Base-by-base conservation (phyloP, 1,139 yeast species). In the Suhomyces yuchorum region DNA sequence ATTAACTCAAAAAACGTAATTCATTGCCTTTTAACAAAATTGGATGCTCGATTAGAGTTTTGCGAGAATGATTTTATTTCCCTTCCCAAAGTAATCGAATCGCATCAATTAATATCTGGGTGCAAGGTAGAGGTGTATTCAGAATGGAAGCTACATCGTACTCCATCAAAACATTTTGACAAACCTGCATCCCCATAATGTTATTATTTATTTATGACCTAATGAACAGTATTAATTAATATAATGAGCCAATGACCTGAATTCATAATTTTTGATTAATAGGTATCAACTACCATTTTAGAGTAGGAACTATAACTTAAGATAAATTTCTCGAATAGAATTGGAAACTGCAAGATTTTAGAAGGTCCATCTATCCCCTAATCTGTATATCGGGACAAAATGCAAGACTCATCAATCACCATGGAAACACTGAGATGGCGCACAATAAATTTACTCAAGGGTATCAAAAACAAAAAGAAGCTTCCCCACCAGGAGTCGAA, bases 401-500 rank as follows among this genome's bases (percentile, higher is more conserved):
- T 18, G 14, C 20, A 17, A 6, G 9, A 19, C 17, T 19, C 5
- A 18, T 3, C 24, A 12, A 36, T 19, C 12, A 19, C 24, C n/a
- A n/a, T 36, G 11, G 26, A 5, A 36, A 19, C 28, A 20, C 15
- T 14, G 7, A 4, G 28, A 15, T n/a, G n/a, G 39, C 15, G 11
- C 37, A 34, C 14, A 18, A 34, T 6, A 14, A 4, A 9, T 12
- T 9, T 12, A 19, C 26, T n/a, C 14, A 20, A 22, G 30, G 30
- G 11, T 4, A 9, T 12, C n/a, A 20, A 20, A 4, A 35, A 3
- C 9, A 19, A 77, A 75, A 66, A 61, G 55, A 68, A 75, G 77
- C 91, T 85, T 85, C 91, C 91, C 89, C 91, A 85, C 90, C 90
- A 85, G 91, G 91, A 85, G 85, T 85, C 88, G 91, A 85, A 85